phyloP scores from a whole-genome alignment of 495 filamentous ascomycete species.

The Evansstolkia leycettana region DNA sequence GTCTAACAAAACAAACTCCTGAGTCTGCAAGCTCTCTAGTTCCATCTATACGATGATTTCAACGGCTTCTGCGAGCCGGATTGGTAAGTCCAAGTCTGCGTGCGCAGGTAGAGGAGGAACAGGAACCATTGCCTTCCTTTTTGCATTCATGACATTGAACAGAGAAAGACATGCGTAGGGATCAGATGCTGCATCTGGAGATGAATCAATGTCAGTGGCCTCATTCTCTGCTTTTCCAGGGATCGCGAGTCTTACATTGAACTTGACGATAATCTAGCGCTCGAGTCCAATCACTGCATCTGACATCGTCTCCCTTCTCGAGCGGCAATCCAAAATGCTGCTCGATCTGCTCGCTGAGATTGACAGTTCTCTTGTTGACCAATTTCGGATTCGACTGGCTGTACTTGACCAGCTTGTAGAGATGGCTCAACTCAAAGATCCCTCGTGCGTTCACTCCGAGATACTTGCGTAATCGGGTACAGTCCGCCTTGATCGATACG shows the following conservation, averaged over 20 bases:
- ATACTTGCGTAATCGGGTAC: constrained; percentile 52
- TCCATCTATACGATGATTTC: no score
- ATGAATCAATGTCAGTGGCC: not conserved
- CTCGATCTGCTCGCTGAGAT: constrained; percentile 54
- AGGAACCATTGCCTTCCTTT: constrained; percentile 51
- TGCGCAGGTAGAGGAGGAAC: constrained; percentile 54
- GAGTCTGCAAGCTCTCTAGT: no score
- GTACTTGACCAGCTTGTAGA: constrained; percentile 63
- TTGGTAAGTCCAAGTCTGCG: constrained; percentile 53
- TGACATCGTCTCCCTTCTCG: constrained; percentile 54
- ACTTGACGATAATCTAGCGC: constrained; percentile 53
- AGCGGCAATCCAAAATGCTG: constrained; percentile 66
- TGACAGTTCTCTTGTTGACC: constrained; percentile 55
- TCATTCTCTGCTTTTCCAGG: not conserved
- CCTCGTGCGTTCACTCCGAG: constrained; percentile 50
- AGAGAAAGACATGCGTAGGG: constrained; percentile 70
- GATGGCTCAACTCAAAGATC: constrained; percentile 67
- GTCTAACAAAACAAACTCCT: no score
- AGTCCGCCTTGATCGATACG: constrained; percentile 63
- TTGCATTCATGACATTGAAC: constrained; percentile 54
- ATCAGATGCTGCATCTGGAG: constrained; percentile 66
- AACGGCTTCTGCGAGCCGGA: constrained; percentile 30
- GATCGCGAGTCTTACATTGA: constrained; percentile 41
- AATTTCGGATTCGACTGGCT: constrained; percentile 33
- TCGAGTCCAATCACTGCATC: constrained; percentile 59